Conservation (phyloP, 2,329 filamentous ascomycete genomes). For the Aspergillus pseudoglaucus region DNA sequence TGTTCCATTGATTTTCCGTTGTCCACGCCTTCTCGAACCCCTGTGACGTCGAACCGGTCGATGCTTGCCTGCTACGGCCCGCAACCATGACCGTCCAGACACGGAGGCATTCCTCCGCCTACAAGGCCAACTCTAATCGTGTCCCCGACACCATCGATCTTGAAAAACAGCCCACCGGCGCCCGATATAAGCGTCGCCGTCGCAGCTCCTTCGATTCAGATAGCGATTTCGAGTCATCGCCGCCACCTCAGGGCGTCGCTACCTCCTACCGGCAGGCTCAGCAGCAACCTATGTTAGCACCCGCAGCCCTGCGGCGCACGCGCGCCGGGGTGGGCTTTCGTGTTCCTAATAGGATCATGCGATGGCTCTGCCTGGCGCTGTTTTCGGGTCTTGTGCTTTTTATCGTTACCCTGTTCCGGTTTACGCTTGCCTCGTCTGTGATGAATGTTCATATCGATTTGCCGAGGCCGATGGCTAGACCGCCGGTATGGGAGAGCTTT, state of each 20-base stretch:
- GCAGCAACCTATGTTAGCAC: conserved; percentile 37
- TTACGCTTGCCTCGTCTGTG: conserved; percentile 51
- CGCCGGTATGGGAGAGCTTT: conserved; percentile 76
- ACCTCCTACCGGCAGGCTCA: conserved; percentile 38
- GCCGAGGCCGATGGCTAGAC: conserved; percentile 55
- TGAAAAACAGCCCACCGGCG: conserved; percentile 23
- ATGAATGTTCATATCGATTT: conserved; percentile 33
- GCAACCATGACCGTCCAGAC: conserved; percentile 25
- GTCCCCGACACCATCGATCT: conserved; percentile 22
- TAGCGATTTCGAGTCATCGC: conserved; percentile 23
- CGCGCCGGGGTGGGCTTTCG: conserved; percentile 46
- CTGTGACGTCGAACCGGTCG: conserved; percentile 6
- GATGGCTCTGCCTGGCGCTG: conserved; percentile 70
- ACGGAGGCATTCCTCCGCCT: conserved; percentile 23
- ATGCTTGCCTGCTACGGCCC: conserved; percentile 15
- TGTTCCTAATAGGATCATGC: conserved; percentile 65
- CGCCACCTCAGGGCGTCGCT: conserved; percentile 37
- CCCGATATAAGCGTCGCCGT: conserved; percentile 15
- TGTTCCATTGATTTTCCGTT: not conserved
- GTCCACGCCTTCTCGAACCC: not conserved
- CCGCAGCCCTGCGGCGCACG: conserved; percentile 26
- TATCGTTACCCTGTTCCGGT: conserved; percentile 66
- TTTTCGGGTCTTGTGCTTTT: conserved; percentile 66
- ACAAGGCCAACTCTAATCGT: conserved; percentile 16
- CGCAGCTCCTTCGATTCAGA: conserved; percentile 20